phyloP scores from a whole-genome alignment of 495 filamentous ascomycete species.

The Diplogelasinospora grovesii region DNA sequence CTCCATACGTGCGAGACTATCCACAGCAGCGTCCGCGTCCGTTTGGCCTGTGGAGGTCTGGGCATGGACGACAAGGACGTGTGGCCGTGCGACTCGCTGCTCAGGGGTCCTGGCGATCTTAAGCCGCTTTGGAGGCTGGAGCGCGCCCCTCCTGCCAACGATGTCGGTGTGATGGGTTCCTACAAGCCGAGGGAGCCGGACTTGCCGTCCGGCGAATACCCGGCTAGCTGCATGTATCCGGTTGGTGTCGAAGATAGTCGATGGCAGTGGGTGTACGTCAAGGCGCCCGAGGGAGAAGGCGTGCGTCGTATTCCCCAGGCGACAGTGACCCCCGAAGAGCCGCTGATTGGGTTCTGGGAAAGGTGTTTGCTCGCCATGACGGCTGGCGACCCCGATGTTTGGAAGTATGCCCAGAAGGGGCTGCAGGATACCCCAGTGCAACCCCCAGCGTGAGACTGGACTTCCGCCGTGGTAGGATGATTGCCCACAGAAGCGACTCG shows the following conservation, averaged over 20 bases:
- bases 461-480: no score
- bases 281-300: constrained; percentile 7
- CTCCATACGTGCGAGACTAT: constrained; percentile 22
- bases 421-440: no score
- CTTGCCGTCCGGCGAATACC: constrained; percentile 11
- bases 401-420: constrained; percentile 18
- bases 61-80: constrained; percentile 19
- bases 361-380: constrained; percentile 18
- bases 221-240: constrained; percentile 14
- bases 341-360: constrained; percentile 28
- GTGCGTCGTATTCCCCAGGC: constrained; percentile 15
- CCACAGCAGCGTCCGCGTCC: constrained; percentile 19
- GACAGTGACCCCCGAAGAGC: constrained; percentile 22
- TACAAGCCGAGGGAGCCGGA: constrained; percentile 8
- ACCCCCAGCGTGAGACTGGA: no score
- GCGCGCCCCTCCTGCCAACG: not conserved
- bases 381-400: constrained; percentile 22
- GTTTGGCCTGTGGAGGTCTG: constrained; percentile 20
- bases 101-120: not conserved
- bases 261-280: constrained; percentile 25
- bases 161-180: not conserved
- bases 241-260: constrained; percentile 12
- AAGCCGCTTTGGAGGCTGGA: constrained; percentile 17
- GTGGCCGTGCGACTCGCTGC: constrained; percentile 20
- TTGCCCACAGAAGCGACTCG: no score